A percentile compares a stretch with the other conserved stretches of the same genome.
Conservation (phyloP, 129 eudicot species). For the Arctium minus region DNA sequence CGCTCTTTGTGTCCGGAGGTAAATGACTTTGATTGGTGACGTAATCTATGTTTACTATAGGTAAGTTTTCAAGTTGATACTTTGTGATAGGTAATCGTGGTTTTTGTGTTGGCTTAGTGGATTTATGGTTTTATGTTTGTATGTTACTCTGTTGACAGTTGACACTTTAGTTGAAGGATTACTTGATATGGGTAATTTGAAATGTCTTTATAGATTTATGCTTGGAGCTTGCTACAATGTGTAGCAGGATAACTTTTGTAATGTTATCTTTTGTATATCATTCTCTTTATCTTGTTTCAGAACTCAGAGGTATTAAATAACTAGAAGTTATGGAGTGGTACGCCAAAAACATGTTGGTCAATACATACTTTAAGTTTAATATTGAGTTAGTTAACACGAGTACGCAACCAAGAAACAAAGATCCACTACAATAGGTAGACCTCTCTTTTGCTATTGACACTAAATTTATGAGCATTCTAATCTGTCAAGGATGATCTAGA, state of each 20-base stretch:
- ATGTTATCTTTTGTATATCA: too few species aligned
- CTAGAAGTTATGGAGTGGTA: neutral
- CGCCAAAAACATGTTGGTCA: neutral
- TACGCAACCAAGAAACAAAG: neutral
- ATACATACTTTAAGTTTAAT: neutral
- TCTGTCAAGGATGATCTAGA: neutral
- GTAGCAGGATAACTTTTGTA: too few species aligned
- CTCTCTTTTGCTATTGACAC: neutral
- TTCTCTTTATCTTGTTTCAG: too few species aligned
- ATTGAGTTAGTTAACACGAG: neutral
- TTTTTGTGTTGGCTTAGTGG: neutral
- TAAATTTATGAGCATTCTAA: neutral
- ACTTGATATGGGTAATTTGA: neutral
- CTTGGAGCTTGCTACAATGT: too few species aligned
- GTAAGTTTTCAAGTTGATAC: neutral
- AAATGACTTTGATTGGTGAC: neutral
- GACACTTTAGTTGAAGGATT: neutral
- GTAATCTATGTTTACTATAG: neutral
- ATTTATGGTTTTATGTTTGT: neutral
- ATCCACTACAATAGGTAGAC: neutral
- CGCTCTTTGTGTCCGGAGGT: conserved; percentile 45
- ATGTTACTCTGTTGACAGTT: neutral
- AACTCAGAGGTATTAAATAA: neutral
- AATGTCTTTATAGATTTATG: too few species aligned
- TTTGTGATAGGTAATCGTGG: neutral